Base-by-base conservation (phyloP, 768 basidiomycete species). In the Rhodosporidiobolus sp. region DNA sequence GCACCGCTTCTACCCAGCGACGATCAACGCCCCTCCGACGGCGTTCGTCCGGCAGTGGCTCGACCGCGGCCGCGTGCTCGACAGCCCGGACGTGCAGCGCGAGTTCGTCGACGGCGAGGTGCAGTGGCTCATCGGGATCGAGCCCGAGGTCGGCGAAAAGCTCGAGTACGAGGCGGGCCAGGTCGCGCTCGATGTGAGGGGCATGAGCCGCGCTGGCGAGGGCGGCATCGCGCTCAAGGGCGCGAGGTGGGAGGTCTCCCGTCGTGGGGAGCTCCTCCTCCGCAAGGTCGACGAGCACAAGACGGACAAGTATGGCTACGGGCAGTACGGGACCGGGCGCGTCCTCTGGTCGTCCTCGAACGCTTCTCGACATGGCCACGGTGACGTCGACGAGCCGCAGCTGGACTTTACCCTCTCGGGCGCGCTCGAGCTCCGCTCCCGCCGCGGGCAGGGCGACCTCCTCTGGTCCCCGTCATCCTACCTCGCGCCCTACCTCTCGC, bases 41-140 rank as follows among this genome's bases (percentile, higher is more conserved):
- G 69, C 77, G 4, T 79, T 79, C 63, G 28, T 79, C 24, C 35
- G 28, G 7, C 61, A 76, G 52, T 76, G 65, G 72, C 28, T 34
- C 14, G 65, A 76, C n/a, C 62, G 72, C 48, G 63, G 62, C 30
- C 57, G 74, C 4, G 55, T 73, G n/a, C 50, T 63, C 67, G 34
- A 55, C 35, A 56, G 73, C 48, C 60, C 71, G 30, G 63, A 75
- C 19, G 49, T 77, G 28, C 78, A 79, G 53, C 38, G 62, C 26
- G 78, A 76, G 0, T 79, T 79, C 49, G 68, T 77, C 43, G 67
- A 75, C 30, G 78, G 76, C 20, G 70, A 73, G 48, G 70, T 73
- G 30, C 63, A 71, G 49, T 79, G 64, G 66, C 61, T 79, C 34
- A 78, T 78, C 58, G 78, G 78, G n/a, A 70, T 77, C 43, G 73